Conservation (phyloP, 2,329 filamentous ascomycete genomes). For the Colletotrichum sansevieriae region DNA sequence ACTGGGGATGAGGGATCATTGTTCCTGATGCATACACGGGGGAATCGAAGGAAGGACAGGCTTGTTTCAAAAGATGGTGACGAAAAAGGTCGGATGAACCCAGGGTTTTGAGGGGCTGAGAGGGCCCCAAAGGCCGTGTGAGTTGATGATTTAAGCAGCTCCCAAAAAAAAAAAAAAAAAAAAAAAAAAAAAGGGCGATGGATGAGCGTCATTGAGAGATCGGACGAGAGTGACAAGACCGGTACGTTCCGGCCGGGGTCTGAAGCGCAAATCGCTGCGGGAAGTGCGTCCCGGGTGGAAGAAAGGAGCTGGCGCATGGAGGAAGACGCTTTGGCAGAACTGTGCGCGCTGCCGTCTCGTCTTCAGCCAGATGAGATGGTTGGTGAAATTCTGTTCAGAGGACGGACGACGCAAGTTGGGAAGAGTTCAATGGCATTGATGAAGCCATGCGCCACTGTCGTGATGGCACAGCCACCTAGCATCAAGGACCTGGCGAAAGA, state of each 20-base stretch:
- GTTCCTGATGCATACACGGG: not conserved
- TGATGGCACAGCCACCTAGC: not conserved
- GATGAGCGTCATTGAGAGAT: slow-evolving; percentile 39
- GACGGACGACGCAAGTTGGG: not conserved
- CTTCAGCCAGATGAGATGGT: not conserved
- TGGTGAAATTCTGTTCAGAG: not conserved
- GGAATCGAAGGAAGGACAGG: slow-evolving; percentile 4
- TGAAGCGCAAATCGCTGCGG: slow-evolving; percentile 33
- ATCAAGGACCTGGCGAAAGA: not conserved
- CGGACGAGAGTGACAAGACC: slow-evolving; percentile 37
- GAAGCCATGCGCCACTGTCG: slow-evolving; percentile 7
- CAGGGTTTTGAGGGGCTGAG: slow-evolving; percentile 23
- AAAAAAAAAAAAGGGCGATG: not conserved
- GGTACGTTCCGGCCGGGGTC: slow-evolving; percentile 16
- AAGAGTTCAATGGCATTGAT: too few relatives aligned
- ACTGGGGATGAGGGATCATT: not conserved
- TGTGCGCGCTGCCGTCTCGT: not conserved
- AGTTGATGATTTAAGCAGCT: too few relatives aligned
- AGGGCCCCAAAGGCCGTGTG: too few relatives aligned
- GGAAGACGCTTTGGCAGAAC: not conserved
- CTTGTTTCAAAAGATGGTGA: slow-evolving; percentile 5
- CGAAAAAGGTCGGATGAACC: slow-evolving; percentile 12
- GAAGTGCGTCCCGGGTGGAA: not conserved
- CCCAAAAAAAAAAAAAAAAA: not conserved
- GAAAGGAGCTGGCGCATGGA: slow-evolving; percentile 13